These are phyloP conservation scores for Geotrichum fermentans DNA, from an alignment of 1,139 yeast genomes.

Conservation along the genomic window DNA sequence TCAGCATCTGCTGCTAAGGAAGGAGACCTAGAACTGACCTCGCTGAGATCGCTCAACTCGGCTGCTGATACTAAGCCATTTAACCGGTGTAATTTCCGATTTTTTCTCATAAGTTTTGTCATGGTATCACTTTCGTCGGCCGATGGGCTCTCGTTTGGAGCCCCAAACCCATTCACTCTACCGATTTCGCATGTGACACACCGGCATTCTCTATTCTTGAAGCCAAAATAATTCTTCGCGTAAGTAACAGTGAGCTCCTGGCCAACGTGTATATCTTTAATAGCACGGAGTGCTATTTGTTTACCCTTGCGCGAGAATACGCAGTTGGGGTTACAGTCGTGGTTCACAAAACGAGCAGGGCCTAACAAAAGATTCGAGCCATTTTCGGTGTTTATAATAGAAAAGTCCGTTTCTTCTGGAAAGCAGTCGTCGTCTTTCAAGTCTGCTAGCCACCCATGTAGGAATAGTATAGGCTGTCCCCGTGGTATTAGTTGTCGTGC, in stretches of 20 bases:
- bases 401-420: constrained; percentile 40
- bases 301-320: constrained; percentile 35
- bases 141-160: constrained; percentile 4
- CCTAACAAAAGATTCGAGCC: constrained; percentile 45
- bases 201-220: constrained; percentile 41
- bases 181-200: constrained; percentile 44
- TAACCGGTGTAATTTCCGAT: not conserved
- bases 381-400: constrained; percentile 38
- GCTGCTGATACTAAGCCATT: not conserved
- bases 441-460: constrained; percentile 40
- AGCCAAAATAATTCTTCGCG: constrained; percentile 44
- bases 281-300: constrained; percentile 37
- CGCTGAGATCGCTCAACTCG: not conserved
- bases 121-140: constrained; percentile 14
- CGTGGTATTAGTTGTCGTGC: constrained; percentile 35
- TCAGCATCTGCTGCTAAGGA: constrained; percentile 1
- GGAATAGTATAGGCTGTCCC: constrained; percentile 38
- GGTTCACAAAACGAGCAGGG: constrained; percentile 47
- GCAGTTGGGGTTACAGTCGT: constrained; percentile 45
- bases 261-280: constrained; percentile 39
- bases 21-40: not conserved
- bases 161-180: constrained; percentile 21
- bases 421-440: constrained; percentile 37
- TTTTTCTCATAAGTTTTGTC: constrained; percentile 18
- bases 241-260: constrained; percentile 47